Evolutionary conservation across 495 filamentous ascomycete species (phyloP).

Genomic region (Annulohypoxylon nitens): DNA sequence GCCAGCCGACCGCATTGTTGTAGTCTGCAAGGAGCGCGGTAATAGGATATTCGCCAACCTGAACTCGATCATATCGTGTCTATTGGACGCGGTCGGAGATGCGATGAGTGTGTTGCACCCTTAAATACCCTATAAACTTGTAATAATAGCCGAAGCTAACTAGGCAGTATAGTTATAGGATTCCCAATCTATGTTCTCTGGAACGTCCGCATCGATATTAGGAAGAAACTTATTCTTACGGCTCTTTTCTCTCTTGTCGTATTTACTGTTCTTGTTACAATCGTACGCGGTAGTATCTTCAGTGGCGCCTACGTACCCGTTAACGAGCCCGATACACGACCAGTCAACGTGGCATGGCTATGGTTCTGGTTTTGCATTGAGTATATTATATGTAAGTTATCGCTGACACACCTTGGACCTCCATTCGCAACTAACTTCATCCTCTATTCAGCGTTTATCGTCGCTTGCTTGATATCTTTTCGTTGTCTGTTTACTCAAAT

Average conservation of each 20-base stretch:
- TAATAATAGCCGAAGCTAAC: too few relatives aligned
- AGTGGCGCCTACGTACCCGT: slow-evolving; percentile 8
- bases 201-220: slow-evolving; percentile 33
- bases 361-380: slow-evolving; percentile 42
- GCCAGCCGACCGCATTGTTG: not conserved
- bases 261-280: slow-evolving; percentile 48
- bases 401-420: not conserved
- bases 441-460: slow-evolving; percentile 31
- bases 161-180: slow-evolving; percentile 33
- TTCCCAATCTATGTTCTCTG: slow-evolving; percentile 49
- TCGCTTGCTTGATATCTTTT: slow-evolving; percentile 47
- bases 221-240: slow-evolving; percentile 47
- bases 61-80: not conserved
- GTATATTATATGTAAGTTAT: slow-evolving; percentile 34
- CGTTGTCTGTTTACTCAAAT: slow-evolving; percentile 30
- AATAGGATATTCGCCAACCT: not conserved
- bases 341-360: slow-evolving; percentile 19
- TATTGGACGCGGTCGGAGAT: not conserved
- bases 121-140: too few relatives aligned
- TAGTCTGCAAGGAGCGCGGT: not conserved
- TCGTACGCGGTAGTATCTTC: slow-evolving; percentile 42
- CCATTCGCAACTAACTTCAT: not conserved
- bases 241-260: slow-evolving; percentile 46
- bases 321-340: not conserved
- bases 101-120: not conserved